Percentiles rank a stretch among this genome's conserved stretches.
phyloP scores from a whole-genome alignment of 208 protist species.

The Leishmania tarentolae region DNA sequence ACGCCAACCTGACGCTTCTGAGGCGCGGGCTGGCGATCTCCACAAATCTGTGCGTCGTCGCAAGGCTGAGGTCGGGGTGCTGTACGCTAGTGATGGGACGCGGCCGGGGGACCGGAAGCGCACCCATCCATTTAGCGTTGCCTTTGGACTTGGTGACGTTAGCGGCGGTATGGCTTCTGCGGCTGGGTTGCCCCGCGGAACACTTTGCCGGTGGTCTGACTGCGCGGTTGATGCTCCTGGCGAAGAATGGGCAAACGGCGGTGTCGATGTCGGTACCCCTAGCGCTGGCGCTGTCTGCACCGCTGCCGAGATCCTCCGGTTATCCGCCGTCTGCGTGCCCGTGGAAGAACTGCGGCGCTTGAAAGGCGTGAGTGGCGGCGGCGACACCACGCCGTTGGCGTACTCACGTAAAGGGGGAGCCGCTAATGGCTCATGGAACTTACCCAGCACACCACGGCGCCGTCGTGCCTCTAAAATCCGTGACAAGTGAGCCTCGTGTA shows the following conservation, averaged over 20 bases:
- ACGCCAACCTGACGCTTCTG: not conserved
- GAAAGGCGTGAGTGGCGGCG: constrained; percentile 6
- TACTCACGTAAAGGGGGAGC: constrained; percentile 5
- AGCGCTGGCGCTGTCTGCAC: constrained; percentile 13
- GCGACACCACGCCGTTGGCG: constrained; percentile 10
- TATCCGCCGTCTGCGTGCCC: constrained; percentile 32
- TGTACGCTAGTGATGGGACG: constrained; percentile 40
- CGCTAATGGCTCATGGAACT: constrained; percentile 15
- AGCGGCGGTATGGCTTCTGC: not conserved
- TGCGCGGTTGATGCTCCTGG: not conserved
- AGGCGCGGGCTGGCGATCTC: constrained; percentile 5
- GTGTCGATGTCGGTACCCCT: not conserved
- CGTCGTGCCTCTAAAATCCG: constrained; percentile 77
- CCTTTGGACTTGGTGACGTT: constrained; percentile 5
- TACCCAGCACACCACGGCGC: constrained; percentile 54
- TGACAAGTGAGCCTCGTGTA: constrained; percentile 69
- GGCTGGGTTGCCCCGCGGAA: not conserved
- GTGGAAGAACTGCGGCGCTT: constrained; percentile 23
- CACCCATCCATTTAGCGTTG: constrained; percentile 16
- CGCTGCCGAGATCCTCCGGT: not conserved
- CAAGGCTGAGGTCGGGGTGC: constrained; percentile 22
- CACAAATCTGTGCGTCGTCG: constrained; percentile 12
- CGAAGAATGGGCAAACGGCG: not conserved
- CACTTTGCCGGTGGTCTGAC: constrained; percentile 15
- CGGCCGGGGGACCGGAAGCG: constrained; percentile 29